These are phyloP conservation scores for Hirschfeldia incana DNA, from an alignment of 345 rosid species.

Conservation along the genomic window DNA sequence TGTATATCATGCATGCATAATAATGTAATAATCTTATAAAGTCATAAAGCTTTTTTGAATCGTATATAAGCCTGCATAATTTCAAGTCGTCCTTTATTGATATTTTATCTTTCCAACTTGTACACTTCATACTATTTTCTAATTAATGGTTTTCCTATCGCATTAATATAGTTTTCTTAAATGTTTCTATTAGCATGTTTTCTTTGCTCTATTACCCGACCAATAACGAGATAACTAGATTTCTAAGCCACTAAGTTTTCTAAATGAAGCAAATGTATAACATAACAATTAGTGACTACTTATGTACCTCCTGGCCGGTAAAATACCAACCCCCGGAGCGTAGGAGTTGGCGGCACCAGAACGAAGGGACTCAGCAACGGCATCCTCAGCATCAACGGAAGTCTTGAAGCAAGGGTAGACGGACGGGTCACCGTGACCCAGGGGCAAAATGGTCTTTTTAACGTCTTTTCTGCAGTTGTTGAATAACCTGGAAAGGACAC, in stretches of 20 bases:
- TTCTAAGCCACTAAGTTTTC: background rate
- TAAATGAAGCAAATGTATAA: background rate
- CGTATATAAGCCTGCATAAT: background rate
- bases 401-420: constrained; percentile 54
- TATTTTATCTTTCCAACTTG: background rate
- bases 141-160: background rate
- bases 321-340: constrained; percentile 44
- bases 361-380: constrained; percentile 47
- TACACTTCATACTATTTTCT: no score
- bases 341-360: constrained; percentile 57
- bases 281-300: background rate
- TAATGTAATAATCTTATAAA: background rate
- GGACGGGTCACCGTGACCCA: constrained; percentile 71
- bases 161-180: background rate
- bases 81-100: background rate
- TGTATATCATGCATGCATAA: background rate
- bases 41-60: background rate
- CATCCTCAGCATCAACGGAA: constrained; percentile 49
- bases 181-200: background rate
- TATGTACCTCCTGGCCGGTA: constrained; percentile 51
- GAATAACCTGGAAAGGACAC: constrained; percentile 31
- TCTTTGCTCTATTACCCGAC: background rate
- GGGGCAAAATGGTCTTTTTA: constrained; percentile 39
- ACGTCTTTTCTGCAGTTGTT: constrained; percentile 42
- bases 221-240: background rate